A percentile compares a stretch with the other conserved stretches of the same genome.
Conservation (phyloP, 768 basidiomycete genomes). For the Agaricus sinodeliciosus region DNA sequence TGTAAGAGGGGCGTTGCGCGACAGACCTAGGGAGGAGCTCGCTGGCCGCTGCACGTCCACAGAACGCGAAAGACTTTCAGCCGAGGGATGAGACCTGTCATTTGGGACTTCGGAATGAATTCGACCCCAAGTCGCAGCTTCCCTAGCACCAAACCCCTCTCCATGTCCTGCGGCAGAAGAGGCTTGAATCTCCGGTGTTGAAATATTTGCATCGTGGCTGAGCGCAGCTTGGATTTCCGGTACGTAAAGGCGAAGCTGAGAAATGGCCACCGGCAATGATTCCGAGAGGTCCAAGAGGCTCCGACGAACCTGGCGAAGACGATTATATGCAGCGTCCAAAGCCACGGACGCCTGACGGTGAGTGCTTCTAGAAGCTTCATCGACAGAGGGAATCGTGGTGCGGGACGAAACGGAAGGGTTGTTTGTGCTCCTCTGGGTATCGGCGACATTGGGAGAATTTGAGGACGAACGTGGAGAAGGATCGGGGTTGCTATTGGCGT, state of each 20-base stretch:
- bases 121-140: conserved; percentile 4
- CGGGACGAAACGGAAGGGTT: conserved; percentile 5
- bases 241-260: conserved; percentile 10
- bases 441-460: conserved; percentile 15
- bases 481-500: conserved; percentile 23
- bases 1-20: background rate
- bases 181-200: background rate
- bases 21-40: background rate
- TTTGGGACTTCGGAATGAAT: background rate
- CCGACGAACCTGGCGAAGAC: conserved; percentile 48
- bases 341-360: conserved; percentile 43
- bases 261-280: conserved; percentile 18
- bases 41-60: background rate
- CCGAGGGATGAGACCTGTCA: background rate
- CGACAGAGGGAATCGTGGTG: conserved; percentile 7
- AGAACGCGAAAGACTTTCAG: background rate
- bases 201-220: conserved; percentile 30
- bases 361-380: conserved; percentile 17
- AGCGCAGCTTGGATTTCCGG: conserved; percentile 29
- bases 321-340: conserved; percentile 47
- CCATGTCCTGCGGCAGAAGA: background rate
- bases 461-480: conserved; percentile 22
- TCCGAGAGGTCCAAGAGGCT: conserved; percentile 40
- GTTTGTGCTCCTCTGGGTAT: background rate
- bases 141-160: background rate